Conservation (phyloP, 129 eudicot species). For the Smallanthus sonchifolius region DNA sequence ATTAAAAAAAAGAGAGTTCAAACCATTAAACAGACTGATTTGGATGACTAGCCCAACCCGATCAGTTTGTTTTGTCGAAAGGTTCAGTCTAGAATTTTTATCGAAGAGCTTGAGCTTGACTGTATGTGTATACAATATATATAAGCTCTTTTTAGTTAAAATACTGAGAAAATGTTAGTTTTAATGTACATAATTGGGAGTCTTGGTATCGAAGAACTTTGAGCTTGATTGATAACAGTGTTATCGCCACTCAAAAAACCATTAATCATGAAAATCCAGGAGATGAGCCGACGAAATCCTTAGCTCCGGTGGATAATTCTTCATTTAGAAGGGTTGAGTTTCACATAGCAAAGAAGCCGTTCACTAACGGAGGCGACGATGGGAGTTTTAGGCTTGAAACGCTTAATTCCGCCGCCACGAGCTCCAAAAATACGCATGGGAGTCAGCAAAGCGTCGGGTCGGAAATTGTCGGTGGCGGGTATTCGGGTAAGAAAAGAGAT, state of each 20-base stretch:
- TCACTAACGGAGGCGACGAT: slow-evolving; percentile 15
- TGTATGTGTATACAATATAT: too few relatives aligned
- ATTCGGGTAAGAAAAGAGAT: slow-evolving; percentile 36
- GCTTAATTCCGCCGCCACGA: slow-evolving; percentile 42
- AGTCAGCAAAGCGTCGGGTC: slow-evolving; percentile 5
- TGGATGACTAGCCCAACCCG: too few relatives aligned
- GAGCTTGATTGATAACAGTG: slow-evolving; percentile 4
- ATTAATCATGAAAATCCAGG: slow-evolving; percentile 3
- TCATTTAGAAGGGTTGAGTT: slow-evolving; percentile 57
- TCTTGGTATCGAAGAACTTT: neutral
- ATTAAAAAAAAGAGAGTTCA: too few relatives aligned
- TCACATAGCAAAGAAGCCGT: slow-evolving; percentile 53
- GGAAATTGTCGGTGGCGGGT: slow-evolving; percentile 10
- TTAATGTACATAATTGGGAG: too few relatives aligned
- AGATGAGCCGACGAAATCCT: slow-evolving; percentile 11
- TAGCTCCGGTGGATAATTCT: slow-evolving; percentile 26
- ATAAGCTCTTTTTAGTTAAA: too few relatives aligned
- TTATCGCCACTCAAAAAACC: slow-evolving; percentile 7
- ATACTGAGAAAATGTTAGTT: too few relatives aligned
- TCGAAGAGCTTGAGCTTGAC: too few relatives aligned
- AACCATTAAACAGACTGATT: too few relatives aligned
- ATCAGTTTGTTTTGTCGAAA: too few relatives aligned
- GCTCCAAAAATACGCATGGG: slow-evolving; percentile 14
- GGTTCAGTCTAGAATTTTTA: too few relatives aligned
- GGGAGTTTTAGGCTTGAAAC: slow-evolving; percentile 58